Percentiles rank a stretch among this genome's conserved stretches.
phyloP scores from a whole-genome alignment of 1,284 basidiomycete genomes.

The Sanghuangporus sanghuang region DNA sequence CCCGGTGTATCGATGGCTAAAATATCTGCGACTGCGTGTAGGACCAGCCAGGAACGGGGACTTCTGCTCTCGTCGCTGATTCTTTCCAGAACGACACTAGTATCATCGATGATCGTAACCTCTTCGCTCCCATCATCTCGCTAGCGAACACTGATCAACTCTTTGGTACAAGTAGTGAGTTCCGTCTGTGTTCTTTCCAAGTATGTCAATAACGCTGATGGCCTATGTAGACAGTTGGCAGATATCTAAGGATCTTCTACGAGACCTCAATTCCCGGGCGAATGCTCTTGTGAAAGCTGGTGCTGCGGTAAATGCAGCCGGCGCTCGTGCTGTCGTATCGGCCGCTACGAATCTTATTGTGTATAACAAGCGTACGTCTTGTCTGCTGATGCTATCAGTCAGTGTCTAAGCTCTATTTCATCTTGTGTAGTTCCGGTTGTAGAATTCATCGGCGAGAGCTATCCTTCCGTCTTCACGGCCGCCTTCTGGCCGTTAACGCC shows the following conservation, averaged over 20 bases:
- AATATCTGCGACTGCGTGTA: background rate
- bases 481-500: slow-evolving; percentile 17
- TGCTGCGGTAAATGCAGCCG: background rate
- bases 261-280: background rate
- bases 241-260: background rate
- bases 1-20: background rate
- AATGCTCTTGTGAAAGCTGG: slow-evolving; percentile 2
- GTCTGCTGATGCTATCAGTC: background rate
- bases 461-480: slow-evolving; percentile 20
- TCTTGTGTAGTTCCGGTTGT: slow-evolving; percentile 15
- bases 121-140: slow-evolving; percentile 25
- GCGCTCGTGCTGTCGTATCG: slow-evolving; percentile 7
- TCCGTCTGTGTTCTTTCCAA: background rate
- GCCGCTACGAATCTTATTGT: slow-evolving; percentile 13
- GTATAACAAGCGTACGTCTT: slow-evolving; percentile 1
- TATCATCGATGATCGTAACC: slow-evolving; percentile 20
- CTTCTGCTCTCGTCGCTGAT: slow-evolving; percentile 20
- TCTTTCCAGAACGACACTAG: slow-evolving; percentile 8
- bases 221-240: background rate
- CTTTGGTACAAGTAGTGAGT: slow-evolving; percentile 13
- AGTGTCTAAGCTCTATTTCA: background rate
- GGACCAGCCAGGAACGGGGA: slow-evolving; percentile 19
- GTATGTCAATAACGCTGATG: background rate
- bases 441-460: slow-evolving; percentile 22
- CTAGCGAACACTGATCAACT: slow-evolving; percentile 26